A percentile compares a stretch with the other conserved stretches of the same genome.
These are phyloP conservation scores for Mortierella antarctica DNA, from an alignment of 192 early-diverging fungal species.

Conservation along the genomic window DNA sequence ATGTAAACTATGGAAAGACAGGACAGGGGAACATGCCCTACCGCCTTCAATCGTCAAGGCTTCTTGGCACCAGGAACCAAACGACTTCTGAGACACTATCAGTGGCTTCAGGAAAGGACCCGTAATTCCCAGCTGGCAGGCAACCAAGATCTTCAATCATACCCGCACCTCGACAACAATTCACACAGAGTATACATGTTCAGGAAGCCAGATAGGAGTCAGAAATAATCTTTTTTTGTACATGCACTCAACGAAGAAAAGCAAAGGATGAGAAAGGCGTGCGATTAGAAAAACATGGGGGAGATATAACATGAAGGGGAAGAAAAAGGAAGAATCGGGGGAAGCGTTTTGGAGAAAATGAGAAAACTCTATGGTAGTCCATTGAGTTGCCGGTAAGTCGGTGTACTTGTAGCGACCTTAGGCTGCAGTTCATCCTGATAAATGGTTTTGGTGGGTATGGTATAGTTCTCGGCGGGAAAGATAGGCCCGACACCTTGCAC, in stretches of 20 bases:
- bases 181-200: background rate
- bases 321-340: background rate
- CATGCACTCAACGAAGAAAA: background rate
- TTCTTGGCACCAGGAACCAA: no score
- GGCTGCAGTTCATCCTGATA: slow-evolving; percentile 49
- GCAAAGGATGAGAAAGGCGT: background rate
- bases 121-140: no score
- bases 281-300: background rate
- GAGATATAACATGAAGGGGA: background rate
- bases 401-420: slow-evolving; percentile 13
- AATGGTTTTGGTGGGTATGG: slow-evolving; percentile 55
- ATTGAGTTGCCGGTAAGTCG: slow-evolving; percentile 43
- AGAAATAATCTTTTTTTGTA: slow-evolving; percentile 11
- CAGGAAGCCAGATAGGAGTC: background rate
- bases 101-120: no score
- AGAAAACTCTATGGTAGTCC: slow-evolving; percentile 17
- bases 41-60: no score
- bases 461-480: slow-evolving; percentile 55
- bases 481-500: slow-evolving; percentile 73
- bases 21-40: background rate
- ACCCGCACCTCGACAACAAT: background rate
- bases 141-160: background rate
- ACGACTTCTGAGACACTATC: no score
- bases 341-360: background rate
- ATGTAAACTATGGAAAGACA: background rate